Evolutionary conservation across 176 grass and related monocot genomes (phyloP).

Genomic region (Rhipidocladum racemiflorum): DNA sequence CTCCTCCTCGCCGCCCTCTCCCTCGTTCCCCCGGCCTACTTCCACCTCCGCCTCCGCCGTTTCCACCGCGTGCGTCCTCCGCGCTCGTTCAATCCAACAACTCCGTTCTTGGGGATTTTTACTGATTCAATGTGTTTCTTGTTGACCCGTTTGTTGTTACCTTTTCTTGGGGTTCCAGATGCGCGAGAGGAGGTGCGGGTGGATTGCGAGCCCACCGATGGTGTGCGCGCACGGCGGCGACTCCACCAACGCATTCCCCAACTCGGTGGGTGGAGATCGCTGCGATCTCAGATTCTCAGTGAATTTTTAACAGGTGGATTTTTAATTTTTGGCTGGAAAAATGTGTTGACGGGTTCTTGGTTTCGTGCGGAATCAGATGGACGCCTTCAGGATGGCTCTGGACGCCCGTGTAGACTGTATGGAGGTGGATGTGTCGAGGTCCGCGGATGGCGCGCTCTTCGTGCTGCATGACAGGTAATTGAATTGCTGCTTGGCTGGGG

Average conservation of each 20-base stretch:
- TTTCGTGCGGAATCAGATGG: constrained; percentile 45
- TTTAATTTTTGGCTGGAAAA: not conserved
- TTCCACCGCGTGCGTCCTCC: constrained; percentile 51
- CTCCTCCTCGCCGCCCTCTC: constrained; percentile 64
- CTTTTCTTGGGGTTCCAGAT: constrained; percentile 36
- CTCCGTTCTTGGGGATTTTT: not conserved
- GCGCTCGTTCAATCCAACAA: not conserved
- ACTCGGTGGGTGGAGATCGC: constrained; percentile 40
- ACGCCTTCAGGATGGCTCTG: constrained; percentile 67
- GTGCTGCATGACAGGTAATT: constrained; percentile 84
- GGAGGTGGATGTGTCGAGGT: constrained; percentile 82
- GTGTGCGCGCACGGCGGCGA: constrained; percentile 89
- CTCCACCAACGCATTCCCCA: constrained; percentile 63
- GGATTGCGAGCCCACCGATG: constrained; percentile 66
- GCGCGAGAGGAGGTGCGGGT: constrained; percentile 69
- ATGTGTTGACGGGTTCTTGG: not conserved
- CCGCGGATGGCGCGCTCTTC: constrained; percentile 64
- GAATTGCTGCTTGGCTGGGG: not conserved
- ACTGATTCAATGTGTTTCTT: not conserved
- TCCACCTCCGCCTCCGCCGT: constrained; percentile 85
- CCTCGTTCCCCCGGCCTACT: constrained; percentile 60
- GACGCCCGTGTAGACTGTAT: constrained; percentile 72
- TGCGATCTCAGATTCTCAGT: not conserved
- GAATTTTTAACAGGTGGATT: not conserved
- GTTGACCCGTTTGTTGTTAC: not conserved